Base-by-base conservation (phyloP, 148 eudicot species). In the Rhododendron williamsianum region DNA sequence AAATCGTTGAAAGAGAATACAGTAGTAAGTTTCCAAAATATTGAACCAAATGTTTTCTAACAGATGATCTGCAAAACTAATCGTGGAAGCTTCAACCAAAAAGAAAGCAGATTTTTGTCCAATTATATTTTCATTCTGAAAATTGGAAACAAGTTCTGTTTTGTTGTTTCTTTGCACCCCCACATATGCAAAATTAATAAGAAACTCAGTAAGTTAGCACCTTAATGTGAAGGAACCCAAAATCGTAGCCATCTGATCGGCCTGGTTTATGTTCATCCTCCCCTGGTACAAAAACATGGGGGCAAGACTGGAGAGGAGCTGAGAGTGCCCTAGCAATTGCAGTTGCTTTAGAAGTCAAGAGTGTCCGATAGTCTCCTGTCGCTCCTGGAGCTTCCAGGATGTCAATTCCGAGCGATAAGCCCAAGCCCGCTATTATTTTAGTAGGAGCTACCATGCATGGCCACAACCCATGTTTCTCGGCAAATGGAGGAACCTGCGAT, bases 361-460 rank as follows among this genome's bases (percentile, higher is more conserved):
- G 86, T 81, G 99, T 96, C 83, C 98, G 90, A 87, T 96, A 95
- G 85, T 96, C 99, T 87, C 99, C 99, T 49, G 97, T 96, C 25
- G 98, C 97, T 82, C 97, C 99, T 16, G 95, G 97, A 88, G 98
- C 99, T 92, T 97, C 98, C 81, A 97, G 94, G 48, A 97, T 95
- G 91, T 95, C 99, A 81, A 97, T 92, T 72, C 98, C 99, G 6
- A 97, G 98, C 35, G 99, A 97, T 85, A 97, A 83, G 78, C 99
- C 99, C 81, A 97, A 92, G 51, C 99, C 98, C 83, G 99, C 98
- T 82, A 97, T 93, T 86, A 97, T 97, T 88, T 97, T 97, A 46
- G 99, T 97, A 35, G 99, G 98, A 48, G 99, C 99, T 80, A 95
- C 99, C 99, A 97, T 97, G 92, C 99, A 97, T 35, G 99, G 98